Evolutionary conservation across 2,329 filamentous ascomycete genomes (phyloP).

Genomic region (Helotiales sp.): DNA sequence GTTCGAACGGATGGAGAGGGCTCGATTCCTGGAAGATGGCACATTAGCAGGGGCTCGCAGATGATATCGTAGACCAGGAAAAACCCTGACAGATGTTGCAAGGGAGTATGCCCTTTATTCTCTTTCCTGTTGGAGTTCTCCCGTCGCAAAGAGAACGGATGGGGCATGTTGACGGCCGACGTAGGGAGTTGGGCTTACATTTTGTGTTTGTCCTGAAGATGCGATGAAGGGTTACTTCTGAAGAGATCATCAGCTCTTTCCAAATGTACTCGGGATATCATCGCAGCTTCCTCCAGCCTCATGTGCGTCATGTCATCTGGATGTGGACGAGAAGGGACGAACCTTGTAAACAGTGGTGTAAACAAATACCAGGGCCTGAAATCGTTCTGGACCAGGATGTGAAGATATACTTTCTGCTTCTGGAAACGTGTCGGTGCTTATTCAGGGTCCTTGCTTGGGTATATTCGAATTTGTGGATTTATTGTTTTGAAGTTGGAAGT

Average conservation of each 20-base stretch:
- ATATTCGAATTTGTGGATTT: slow-evolving; percentile 7
- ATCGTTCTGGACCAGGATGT: slow-evolving; percentile 19
- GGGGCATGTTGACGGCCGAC: slow-evolving; percentile 15
- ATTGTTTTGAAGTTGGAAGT: slow-evolving; percentile 6
- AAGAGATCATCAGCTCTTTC: slow-evolving; percentile 33
- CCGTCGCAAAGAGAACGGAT: slow-evolving; percentile 24
- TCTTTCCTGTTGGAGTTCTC: slow-evolving; percentile 27
- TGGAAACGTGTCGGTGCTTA: slow-evolving; percentile 6
- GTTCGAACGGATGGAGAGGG: slow-evolving; percentile 72
- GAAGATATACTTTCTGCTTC: slow-evolving; percentile 19
- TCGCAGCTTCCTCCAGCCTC: slow-evolving; percentile 8
- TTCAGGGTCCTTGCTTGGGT: slow-evolving; percentile 17
- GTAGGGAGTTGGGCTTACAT: slow-evolving; percentile 31
- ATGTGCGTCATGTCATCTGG: slow-evolving; percentile 22
- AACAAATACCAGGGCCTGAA: neutral
- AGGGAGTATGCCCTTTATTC: slow-evolving; percentile 21
- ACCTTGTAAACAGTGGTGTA: slow-evolving; percentile 11
- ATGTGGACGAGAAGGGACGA: slow-evolving; percentile 13
- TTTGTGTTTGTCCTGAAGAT: slow-evolving; percentile 17
- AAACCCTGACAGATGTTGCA: slow-evolving; percentile 26
- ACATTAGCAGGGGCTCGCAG: neutral
- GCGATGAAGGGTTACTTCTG: slow-evolving; percentile 15
- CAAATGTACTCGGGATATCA: slow-evolving; percentile 3
- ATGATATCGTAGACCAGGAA: neutral
- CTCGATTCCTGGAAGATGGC: slow-evolving; percentile 64